These are phyloP conservation scores for Hypomyces perniciosus DNA, from an alignment of 2,329 filamentous ascomycete genomes.

Conservation along the genomic window DNA sequence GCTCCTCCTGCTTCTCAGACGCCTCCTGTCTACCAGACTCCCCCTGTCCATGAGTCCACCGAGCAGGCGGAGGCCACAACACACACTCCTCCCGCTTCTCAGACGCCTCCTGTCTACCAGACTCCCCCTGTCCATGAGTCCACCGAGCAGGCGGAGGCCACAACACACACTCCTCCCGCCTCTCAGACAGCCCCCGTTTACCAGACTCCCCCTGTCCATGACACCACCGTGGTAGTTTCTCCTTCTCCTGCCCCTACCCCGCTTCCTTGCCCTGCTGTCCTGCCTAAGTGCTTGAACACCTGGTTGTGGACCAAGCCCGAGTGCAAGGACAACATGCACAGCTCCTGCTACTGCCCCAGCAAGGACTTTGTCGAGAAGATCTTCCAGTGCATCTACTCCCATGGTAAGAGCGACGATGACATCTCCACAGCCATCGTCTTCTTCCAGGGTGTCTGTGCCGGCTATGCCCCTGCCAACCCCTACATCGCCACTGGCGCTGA, in stretches of 20 bases:
- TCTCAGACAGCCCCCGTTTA: conserved; percentile 10
- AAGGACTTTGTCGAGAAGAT: conserved; percentile 69
- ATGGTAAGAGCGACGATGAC: conserved; percentile 61
- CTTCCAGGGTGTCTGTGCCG: conserved; percentile 87
- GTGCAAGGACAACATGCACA: conserved; percentile 81
- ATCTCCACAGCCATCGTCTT: conserved; percentile 68
- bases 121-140: conserved; percentile 14
- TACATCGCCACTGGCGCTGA: conserved; percentile 73
- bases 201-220: conserved; percentile 17
- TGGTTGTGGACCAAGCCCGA: conserved; percentile 64
- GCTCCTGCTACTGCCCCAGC: conserved; percentile 80
- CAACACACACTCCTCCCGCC: too few relatives aligned
- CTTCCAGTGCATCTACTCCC: conserved; percentile 73
- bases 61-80: too few relatives aligned
- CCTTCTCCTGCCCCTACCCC: conserved; percentile 31
- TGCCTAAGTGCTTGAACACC: conserved; percentile 87
- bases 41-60: conserved; percentile 6
- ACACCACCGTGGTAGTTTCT: conserved; percentile 1
- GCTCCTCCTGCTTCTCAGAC: conserved; percentile 12
- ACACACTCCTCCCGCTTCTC: background rate
- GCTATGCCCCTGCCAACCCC: conserved; percentile 70
- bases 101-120: conserved; percentile 11
- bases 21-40: conserved; percentile 15
- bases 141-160: too few relatives aligned
- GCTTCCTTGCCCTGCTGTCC: conserved; percentile 59